A percentile compares a stretch with the other conserved stretches of the same genome.
phyloP scores from a whole-genome alignment of 2,329 filamentous ascomycete genomes.

The Cordyceps tenuipes region DNA sequence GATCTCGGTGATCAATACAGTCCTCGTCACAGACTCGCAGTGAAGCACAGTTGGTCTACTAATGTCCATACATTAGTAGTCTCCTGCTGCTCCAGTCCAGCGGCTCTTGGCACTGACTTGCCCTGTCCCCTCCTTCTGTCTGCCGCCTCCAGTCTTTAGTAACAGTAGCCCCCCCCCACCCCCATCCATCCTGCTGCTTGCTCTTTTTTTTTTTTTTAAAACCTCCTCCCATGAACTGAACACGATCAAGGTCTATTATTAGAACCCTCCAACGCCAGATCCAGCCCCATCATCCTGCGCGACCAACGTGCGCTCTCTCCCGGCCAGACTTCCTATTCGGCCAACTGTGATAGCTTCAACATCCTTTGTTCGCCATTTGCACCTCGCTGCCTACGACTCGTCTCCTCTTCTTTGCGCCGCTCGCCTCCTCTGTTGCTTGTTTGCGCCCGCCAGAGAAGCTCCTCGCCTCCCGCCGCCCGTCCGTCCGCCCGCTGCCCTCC shows the following conservation, averaged over 20 bases:
- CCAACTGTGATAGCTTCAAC: constrained; percentile 5
- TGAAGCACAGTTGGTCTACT: too few relatives aligned
- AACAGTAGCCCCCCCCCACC: background rate
- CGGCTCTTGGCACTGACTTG: background rate
- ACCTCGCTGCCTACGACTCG: background rate
- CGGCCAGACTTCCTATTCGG: constrained; percentile 1
- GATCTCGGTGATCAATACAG: too few relatives aligned
- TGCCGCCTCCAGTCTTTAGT: background rate
- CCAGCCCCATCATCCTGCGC: constrained; percentile 36
- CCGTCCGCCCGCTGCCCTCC: background rate
- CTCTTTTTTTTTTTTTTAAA: constrained; percentile 5
- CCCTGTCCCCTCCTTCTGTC: background rate
- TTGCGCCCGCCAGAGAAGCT: constrained; percentile 1
- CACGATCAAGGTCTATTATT: constrained; percentile 43
- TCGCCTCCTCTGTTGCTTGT: background rate
- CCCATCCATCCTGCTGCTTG: constrained; percentile 1
- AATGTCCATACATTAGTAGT: too few relatives aligned
- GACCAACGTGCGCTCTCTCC: constrained; percentile 5
- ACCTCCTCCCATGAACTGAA: constrained; percentile 24
- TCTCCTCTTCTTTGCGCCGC: background rate
- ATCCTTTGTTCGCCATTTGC: background rate
- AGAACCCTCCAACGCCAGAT: constrained; percentile 42
- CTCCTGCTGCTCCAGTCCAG: too few relatives aligned
- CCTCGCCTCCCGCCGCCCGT: background rate
- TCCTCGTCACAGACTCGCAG: too few relatives aligned